Evolutionary conservation across 345 rosid genomes (phyloP).

Genomic region (Pistacia integerrima): DNA sequence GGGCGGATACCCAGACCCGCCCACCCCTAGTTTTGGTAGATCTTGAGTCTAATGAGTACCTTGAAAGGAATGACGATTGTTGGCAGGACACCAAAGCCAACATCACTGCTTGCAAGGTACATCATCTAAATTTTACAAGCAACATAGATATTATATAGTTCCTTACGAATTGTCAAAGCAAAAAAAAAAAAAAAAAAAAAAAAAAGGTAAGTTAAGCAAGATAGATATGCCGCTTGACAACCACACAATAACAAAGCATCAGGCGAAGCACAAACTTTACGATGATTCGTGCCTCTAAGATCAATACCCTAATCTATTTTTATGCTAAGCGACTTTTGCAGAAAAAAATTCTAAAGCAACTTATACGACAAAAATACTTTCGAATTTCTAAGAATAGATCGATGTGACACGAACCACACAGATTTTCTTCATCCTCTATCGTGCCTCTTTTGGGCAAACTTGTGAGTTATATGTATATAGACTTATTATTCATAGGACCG

Average conservation of each 20-base stretch:
- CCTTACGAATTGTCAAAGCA: too few relatives aligned
- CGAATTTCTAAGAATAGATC: too few relatives aligned
- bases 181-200: too few relatives aligned
- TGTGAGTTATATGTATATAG: neutral
- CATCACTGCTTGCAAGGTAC: slow-evolving; percentile 84
- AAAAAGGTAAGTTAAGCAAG: too few relatives aligned
- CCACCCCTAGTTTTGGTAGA: slow-evolving; percentile 37
- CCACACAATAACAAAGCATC: slow-evolving; percentile 54
- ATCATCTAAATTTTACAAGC: neutral
- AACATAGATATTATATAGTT: too few relatives aligned
- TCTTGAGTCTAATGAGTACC: slow-evolving; percentile 86
- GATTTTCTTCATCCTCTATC: neutral
- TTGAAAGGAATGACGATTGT: slow-evolving; percentile 82
- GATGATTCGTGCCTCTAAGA: slow-evolving; percentile 17
- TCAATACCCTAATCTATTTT: neutral
- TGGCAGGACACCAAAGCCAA: slow-evolving; percentile 70
- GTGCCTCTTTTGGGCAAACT: neutral
- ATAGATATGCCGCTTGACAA: slow-evolving; percentile 86
- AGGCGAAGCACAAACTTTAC: slow-evolving; percentile 45
- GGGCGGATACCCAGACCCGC: too few relatives aligned
- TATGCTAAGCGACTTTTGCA: neutral
- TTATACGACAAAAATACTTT: neutral
- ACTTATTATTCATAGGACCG: neutral
- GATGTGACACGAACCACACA: neutral
- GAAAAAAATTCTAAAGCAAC: neutral